phyloP scores from a whole-genome alignment of 2,329 filamentous ascomycete genomes.

The Diplodia mutila region DNA sequence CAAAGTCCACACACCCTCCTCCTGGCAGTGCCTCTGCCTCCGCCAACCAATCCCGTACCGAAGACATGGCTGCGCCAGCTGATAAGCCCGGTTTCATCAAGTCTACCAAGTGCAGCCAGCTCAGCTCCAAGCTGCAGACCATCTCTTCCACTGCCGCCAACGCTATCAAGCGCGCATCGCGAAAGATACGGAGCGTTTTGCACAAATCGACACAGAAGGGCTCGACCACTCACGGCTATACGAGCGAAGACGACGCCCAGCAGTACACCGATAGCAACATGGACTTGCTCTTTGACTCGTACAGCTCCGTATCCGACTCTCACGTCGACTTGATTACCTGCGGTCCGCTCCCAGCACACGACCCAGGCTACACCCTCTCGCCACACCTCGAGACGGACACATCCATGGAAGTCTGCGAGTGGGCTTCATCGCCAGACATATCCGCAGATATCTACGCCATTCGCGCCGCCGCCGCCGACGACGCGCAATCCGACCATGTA shows the following conservation, averaged over 20 bases:
- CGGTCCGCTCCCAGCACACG: background rate
- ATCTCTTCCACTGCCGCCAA: background rate
- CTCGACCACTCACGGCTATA: background rate
- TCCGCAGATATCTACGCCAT: background rate
- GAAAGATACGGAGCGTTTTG: background rate
- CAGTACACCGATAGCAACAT: too few species aligned
- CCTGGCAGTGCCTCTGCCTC: background rate
- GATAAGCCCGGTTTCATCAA: background rate
- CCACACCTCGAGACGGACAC: background rate
- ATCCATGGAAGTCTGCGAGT: slow-evolving; percentile 1
- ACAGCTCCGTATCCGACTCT: background rate
- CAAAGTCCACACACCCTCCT: background rate
- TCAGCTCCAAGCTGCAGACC: background rate
- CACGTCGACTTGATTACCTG: background rate
- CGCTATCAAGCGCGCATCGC: background rate
- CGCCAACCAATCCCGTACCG: background rate
- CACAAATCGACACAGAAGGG: background rate
- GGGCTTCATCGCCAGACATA: background rate
- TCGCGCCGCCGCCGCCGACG: background rate
- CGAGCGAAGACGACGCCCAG: too few species aligned
- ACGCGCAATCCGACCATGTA: background rate
- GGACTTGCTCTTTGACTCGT: background rate
- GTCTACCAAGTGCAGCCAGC: background rate
- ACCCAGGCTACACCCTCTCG: background rate
- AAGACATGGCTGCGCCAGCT: background rate